Evolutionary conservation across 2,329 filamentous ascomycete genomes (phyloP).

Genomic region (Aspergillus sergii): DNA sequence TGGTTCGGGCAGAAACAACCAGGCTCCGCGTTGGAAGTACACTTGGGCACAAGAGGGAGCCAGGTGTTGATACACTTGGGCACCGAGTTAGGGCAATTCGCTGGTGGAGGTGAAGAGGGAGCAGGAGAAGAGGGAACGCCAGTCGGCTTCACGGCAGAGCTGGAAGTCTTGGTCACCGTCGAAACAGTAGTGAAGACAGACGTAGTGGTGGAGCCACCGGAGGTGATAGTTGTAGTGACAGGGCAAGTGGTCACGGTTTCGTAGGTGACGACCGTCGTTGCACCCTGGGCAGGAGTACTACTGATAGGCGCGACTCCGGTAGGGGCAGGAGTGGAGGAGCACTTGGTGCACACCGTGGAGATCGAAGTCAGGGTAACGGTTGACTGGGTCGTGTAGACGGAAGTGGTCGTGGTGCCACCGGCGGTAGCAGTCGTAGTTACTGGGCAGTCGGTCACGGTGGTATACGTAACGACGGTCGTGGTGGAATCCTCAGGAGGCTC

Average conservation of each 20-base stretch:
- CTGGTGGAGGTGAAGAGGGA: conserved; percentile 31
- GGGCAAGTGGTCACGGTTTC: conserved; percentile 37
- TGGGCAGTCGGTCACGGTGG: conserved; percentile 34
- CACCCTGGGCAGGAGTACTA: conserved; percentile 6
- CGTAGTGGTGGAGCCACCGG: conserved; percentile 53
- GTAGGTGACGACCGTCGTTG: conserved; percentile 31
- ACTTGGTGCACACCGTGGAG: not conserved
- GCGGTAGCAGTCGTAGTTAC: conserved; percentile 40
- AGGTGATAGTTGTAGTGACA: conserved; percentile 40
- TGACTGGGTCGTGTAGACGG: conserved; percentile 33
- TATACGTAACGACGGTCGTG: conserved; percentile 29
- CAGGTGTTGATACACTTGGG: conserved; percentile 92
- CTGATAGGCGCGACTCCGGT: conserved; percentile 7
- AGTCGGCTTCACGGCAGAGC: conserved; percentile 15
- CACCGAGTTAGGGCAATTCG: conserved; percentile 67
- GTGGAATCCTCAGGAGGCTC: not conserved
- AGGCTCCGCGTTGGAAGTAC: conserved; percentile 80
- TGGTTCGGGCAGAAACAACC: conserved; percentile 84
- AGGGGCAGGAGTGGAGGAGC: conserved; percentile 1
- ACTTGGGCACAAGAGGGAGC: conserved; percentile 67
- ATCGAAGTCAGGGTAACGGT: conserved; percentile 20
- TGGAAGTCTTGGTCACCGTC: conserved; percentile 36
- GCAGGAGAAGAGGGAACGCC: conserved; percentile 10
- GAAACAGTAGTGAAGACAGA: conserved; percentile 61
- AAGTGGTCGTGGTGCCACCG: conserved; percentile 53